Conservation (phyloP, 371 early-diverging fungal species). For the Mortierella sp. region DNA sequence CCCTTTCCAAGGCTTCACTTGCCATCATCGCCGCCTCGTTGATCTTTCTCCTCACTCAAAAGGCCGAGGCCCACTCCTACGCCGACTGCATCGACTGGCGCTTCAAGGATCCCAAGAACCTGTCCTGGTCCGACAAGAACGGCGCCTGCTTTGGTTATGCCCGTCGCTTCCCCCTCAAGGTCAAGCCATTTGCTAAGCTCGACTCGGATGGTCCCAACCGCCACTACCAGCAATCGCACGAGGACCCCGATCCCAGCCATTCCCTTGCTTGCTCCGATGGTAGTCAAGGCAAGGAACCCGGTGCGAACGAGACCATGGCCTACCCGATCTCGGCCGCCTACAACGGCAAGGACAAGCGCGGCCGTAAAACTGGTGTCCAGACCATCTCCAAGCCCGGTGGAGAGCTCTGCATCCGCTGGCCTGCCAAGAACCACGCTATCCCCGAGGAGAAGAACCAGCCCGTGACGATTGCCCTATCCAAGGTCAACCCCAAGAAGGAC, state of each 20-base stretch:
- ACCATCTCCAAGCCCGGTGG: conserved; percentile 31
- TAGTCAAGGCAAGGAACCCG: conserved; percentile 38
- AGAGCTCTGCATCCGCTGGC: conserved; percentile 53
- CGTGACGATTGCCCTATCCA: conserved; percentile 43
- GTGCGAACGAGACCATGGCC: conserved; percentile 44
- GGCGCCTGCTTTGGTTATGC: conserved; percentile 46
- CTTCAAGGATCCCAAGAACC: conserved; percentile 39
- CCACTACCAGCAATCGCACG: conserved; percentile 53
- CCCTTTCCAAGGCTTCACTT: conserved; percentile 46
- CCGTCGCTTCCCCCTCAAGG: conserved; percentile 50
- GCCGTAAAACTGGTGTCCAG: conserved; percentile 33
- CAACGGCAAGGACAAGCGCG: conserved; percentile 28
- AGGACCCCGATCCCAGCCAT: conserved; percentile 21
- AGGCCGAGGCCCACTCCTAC: conserved; percentile 47
- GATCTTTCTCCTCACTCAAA: conserved; percentile 22
- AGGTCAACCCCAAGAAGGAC: conserved; percentile 31
- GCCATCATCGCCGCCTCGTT: conserved; percentile 40
- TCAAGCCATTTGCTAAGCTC: conserved; percentile 50
- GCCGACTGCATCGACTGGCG: conserved; percentile 54
- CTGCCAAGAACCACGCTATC: conserved; percentile 58
- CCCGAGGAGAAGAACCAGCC: conserved; percentile 25
- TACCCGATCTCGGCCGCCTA: conserved; percentile 35
- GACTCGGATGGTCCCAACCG: conserved; percentile 54
- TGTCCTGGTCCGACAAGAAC: conserved; percentile 46
- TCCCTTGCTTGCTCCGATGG: conserved; percentile 49